Evolutionary conservation across 1,284 basidiomycete genomes (phyloP).

Genomic region (Coriolopsis trogii): DNA sequence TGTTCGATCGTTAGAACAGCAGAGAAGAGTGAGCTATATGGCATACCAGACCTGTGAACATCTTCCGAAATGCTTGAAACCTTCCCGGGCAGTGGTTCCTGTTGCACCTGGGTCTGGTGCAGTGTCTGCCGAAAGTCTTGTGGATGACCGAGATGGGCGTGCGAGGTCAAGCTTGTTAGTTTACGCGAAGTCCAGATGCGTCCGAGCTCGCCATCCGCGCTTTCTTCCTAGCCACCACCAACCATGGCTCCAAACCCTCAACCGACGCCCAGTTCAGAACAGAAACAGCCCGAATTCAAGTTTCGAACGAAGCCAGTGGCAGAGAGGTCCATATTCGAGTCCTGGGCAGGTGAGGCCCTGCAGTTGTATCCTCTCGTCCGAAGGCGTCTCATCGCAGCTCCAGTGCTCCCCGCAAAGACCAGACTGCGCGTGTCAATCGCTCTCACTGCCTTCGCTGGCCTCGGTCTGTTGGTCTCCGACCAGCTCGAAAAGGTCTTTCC

Average conservation of each 20-base stretch:
- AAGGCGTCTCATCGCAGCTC: neutral
- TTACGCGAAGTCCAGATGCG: neutral
- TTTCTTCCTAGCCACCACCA: no score
- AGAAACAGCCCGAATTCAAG: constrained; percentile 17
- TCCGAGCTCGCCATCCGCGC: no score
- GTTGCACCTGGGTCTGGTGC: no score
- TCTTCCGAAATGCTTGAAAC: constrained; percentile 25
- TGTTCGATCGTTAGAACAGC: constrained; percentile 6
- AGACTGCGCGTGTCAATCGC: constrained; percentile 61
- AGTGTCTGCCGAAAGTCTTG: no score
- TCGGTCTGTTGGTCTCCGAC: constrained; percentile 58
- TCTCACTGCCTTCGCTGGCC: constrained; percentile 51
- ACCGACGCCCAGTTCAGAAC: neutral
- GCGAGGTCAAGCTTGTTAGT: neutral
- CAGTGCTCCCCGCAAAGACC: constrained; percentile 62
- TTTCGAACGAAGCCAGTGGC: constrained; percentile 22
- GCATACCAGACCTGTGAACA: constrained; percentile 76
- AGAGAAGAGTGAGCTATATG: constrained; percentile 1
- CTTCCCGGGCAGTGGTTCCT: neutral
- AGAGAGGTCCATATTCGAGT: constrained; percentile 37
- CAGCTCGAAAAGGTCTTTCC: constrained; percentile 52
- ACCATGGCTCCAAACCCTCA: constrained; percentile 16
- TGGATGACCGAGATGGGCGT: constrained; percentile 3
- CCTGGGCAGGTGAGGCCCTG: constrained; percentile 35
- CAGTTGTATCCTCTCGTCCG: neutral